These are phyloP conservation scores for Colletotrichum viniferum DNA, from an alignment of 2,329 filamentous ascomycete species.

Conservation along the genomic window DNA sequence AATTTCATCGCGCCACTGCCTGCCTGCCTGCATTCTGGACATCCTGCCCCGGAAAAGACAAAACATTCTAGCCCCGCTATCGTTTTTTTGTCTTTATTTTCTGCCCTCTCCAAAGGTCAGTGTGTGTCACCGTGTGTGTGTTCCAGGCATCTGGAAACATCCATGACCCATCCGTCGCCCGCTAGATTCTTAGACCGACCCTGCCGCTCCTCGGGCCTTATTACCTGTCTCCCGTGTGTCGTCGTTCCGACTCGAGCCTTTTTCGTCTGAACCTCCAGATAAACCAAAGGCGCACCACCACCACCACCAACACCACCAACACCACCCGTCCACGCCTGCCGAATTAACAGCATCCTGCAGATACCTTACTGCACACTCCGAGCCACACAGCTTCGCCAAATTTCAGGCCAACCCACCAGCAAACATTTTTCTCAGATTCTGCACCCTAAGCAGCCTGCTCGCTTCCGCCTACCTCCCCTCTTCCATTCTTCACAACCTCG, in stretches of 20 bases:
- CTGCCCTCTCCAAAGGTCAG: background rate
- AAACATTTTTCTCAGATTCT: background rate
- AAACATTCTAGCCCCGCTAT: slow-evolving; percentile 8
- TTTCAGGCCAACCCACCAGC: background rate
- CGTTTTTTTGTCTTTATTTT: background rate
- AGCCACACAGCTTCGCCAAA: slow-evolving; percentile 1
- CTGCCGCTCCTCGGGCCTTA: slow-evolving; percentile 2
- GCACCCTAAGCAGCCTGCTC: slow-evolving; percentile 1
- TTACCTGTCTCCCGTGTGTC: slow-evolving; percentile 1
- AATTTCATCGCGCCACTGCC: background rate
- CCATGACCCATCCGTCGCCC: slow-evolving; percentile 19
- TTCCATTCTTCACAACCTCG: slow-evolving; percentile 12
- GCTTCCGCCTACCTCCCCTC: background rate
- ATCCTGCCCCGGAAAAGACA: background rate
- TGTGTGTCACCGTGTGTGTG: background rate
- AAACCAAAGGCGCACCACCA: background rate
- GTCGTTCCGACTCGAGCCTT: background rate
- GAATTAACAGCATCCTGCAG: background rate
- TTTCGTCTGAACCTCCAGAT: slow-evolving; percentile 17
- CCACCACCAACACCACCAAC: background rate
- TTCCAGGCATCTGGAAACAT: slow-evolving; percentile 17
- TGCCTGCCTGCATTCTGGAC: background rate
- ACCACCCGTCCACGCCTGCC: background rate
- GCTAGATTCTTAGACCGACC: background rate
- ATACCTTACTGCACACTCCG: background rate